Conservation (phyloP, 306 rosid genomes). For the Hippophae tibetana region DNA sequence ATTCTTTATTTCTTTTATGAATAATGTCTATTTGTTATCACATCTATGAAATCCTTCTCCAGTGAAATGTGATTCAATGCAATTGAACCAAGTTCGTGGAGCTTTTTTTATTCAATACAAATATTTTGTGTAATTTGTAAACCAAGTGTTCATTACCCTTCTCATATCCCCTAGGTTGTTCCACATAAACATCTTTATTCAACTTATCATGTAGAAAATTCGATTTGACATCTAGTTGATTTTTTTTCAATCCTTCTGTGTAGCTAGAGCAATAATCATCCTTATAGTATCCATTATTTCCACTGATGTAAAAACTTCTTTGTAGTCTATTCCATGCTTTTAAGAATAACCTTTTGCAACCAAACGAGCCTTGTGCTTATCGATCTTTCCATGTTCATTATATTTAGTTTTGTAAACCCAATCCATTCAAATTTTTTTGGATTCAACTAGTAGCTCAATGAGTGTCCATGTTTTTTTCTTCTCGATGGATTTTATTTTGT, state of each 20-base stretch:
- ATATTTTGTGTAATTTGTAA: constrained; percentile 9
- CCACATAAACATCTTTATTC: constrained; percentile 10
- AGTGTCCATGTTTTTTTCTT: neutral
- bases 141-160: constrained; percentile 10
- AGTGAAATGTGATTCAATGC: constrained; percentile 3
- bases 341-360: constrained; percentile 1
- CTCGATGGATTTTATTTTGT: neutral
- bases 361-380: neutral
- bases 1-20: neutral
- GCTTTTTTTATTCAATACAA: constrained; percentile 1
- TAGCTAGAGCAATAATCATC: constrained; percentile 8
- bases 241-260: neutral
- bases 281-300: constrained; percentile 11
- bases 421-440: constrained; percentile 6
- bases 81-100: constrained; percentile 12
- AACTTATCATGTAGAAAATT: constrained; percentile 2
- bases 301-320: constrained; percentile 7
- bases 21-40: neutral
- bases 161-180: constrained; percentile 11
- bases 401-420: constrained; percentile 6
- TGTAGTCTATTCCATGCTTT: constrained; percentile 1
- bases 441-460: neutral
- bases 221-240: constrained; percentile 6
- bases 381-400: neutral
- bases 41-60: neutral